phyloP scores from a whole-genome alignment of 768 basidiomycete genomes.

The Suillus plorans region DNA sequence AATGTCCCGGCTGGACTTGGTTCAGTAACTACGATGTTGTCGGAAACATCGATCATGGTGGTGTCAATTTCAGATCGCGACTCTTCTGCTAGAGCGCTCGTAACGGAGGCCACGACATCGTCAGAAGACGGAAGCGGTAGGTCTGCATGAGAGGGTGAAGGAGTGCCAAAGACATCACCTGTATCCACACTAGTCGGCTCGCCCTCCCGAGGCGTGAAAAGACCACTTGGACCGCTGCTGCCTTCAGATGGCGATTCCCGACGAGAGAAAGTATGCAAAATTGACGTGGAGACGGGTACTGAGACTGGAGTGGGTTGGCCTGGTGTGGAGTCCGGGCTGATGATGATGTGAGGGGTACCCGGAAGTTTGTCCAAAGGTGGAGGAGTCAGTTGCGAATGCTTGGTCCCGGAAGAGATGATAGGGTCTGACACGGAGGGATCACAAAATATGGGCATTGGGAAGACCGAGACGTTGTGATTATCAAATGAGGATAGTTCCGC shows the following conservation, averaged over 20 bases:
- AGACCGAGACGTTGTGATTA: neutral
- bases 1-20: neutral
- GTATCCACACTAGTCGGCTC: neutral
- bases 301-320: conserved; percentile 13
- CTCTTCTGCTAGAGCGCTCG: conserved; percentile 1
- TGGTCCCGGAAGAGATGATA: conserved; percentile 15
- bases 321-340: conserved; percentile 13
- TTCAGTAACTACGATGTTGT: neutral
- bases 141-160: neutral
- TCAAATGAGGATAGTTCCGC: neutral
- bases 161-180: neutral
- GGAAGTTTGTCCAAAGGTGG: conserved; percentile 21
- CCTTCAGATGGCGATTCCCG: conserved; percentile 4
- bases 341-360: conserved; percentile 18
- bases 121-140: neutral
- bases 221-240: conserved; percentile 24
- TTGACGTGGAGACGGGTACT: conserved; percentile 18
- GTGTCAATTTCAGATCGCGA: neutral
- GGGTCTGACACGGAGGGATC: conserved; percentile 42
- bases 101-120: conserved; percentile 2
- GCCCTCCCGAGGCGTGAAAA: conserved; percentile 37
- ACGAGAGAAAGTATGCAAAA: conserved; percentile 22
- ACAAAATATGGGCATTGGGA: conserved; percentile 42
- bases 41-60: neutral
- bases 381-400: conserved; percentile 4